Percentiles rank a stretch among this genome's conserved stretches.
Evolutionary conservation across 352 stramenopile species (phyloP).

Genomic region (Phytophthora constricta): DNA sequence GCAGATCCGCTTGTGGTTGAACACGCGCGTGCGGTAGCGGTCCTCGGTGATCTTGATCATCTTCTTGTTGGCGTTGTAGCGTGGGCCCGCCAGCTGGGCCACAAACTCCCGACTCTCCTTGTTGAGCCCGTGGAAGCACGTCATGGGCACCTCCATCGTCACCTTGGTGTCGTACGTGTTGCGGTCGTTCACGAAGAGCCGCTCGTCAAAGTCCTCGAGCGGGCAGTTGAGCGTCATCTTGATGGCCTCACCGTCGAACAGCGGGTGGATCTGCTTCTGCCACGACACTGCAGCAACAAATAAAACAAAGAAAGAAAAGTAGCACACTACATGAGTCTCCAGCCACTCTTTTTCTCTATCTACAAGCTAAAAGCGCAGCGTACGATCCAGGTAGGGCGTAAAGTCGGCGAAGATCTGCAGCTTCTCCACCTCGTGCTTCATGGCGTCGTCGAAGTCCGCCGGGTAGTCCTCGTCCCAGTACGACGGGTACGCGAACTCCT

Average conservation of each 20-base stretch:
- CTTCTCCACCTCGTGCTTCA: slow-evolving; percentile 91
- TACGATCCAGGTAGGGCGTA: slow-evolving; percentile 70
- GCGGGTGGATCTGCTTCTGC: slow-evolving; percentile 80
- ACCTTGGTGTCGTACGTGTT: slow-evolving; percentile 87
- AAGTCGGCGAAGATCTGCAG: slow-evolving; percentile 86
- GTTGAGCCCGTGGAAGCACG: slow-evolving; percentile 64
- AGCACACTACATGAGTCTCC: too few species aligned
- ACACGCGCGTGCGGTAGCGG: slow-evolving; percentile 76
- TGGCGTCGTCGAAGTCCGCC: slow-evolving; percentile 68
- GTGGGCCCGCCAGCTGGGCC: slow-evolving; percentile 71
- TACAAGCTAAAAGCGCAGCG: not conserved
- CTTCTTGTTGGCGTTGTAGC: slow-evolving; percentile 83
- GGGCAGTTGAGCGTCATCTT: slow-evolving; percentile 79
- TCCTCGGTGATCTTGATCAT: slow-evolving; percentile 83
- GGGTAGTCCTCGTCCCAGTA: slow-evolving; percentile 85
- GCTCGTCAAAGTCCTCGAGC: slow-evolving; percentile 86
- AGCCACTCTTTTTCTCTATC: not conserved
- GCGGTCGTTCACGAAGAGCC: slow-evolving; percentile 80
- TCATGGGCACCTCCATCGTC: slow-evolving; percentile 76
- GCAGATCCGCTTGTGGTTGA: slow-evolving; percentile 88
- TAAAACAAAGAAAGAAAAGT: not conserved
- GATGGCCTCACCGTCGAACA: slow-evolving; percentile 72
- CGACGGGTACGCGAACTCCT: slow-evolving; percentile 75
- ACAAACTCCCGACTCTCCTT: slow-evolving; percentile 61
- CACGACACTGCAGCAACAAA: slow-evolving; percentile 52